These are phyloP conservation scores for Boletales sp. DNA, from an alignment of 768 basidiomycete genomes.

Conservation along the genomic window DNA sequence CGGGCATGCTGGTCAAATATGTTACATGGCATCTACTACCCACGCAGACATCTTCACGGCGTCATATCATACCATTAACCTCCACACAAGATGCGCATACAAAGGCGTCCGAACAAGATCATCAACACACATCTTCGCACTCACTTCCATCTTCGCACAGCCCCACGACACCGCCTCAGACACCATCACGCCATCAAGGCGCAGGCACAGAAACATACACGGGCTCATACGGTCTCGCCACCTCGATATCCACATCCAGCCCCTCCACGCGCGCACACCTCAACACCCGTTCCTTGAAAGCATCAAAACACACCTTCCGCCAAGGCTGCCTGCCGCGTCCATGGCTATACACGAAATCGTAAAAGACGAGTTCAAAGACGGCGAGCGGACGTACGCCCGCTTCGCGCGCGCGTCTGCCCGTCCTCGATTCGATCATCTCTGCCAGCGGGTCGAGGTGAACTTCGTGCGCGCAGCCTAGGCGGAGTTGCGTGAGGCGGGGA, in stretches of 20 bases:
- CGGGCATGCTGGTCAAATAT: too few species aligned
- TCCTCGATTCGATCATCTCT: constrained; percentile 16
- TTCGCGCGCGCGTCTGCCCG: constrained; percentile 8
- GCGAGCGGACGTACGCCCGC: constrained; percentile 10
- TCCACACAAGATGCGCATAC: too few species aligned
- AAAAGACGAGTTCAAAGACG: constrained; percentile 20
- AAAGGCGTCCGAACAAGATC: too few species aligned
- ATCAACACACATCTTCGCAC: too few species aligned
- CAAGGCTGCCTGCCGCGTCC: constrained; percentile 6
- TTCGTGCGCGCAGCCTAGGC: constrained; percentile 22
- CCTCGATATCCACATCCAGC: constrained; percentile 21
- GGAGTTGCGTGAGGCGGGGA: constrained; percentile 17
- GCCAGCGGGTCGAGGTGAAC: constrained; percentile 12
- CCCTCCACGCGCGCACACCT: constrained; percentile 20
- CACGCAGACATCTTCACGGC: too few species aligned
- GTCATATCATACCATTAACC: too few species aligned
- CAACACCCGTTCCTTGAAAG: constrained; percentile 18
- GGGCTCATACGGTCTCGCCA: constrained; percentile 26
- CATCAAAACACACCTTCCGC: constrained; percentile 18
- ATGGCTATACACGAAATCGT: constrained; percentile 19
- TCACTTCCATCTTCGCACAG: too few species aligned
- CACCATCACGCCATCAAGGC: too few species aligned
- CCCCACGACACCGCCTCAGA: too few species aligned
- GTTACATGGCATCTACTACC: too few species aligned
- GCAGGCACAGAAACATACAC: constrained; percentile 11